Evolutionary conservation across 2,329 filamentous ascomycete species (phyloP), one percentile per base, ranked within the genome.

Genomic region (Fusarium acutatum): DNA sequence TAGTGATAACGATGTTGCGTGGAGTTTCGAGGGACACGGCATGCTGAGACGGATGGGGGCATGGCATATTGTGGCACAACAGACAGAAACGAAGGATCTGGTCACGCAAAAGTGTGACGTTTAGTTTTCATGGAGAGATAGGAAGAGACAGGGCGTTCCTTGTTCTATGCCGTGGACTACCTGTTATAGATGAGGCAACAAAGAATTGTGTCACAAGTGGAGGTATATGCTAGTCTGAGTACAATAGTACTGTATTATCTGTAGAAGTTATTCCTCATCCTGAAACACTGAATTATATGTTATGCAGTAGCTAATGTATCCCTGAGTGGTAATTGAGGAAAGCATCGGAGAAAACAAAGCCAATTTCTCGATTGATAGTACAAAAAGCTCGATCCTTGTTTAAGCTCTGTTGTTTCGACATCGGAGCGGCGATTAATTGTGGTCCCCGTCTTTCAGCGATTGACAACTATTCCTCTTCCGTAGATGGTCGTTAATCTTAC

Each of bases 141-240:
- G 50, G 38, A 20, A 35, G 54, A 67, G 38, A 69, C 59, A 64
- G 50, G 49, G 40, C 43, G 53, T 71, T 69, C 57, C 53, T 73
- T 72, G 71, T 60, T 71, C 57, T 71, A 37, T 47, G 62, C 50
- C 58, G 58, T 73, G 58, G 54, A 49, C 46, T 49, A 49, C 30
- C 32, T 35, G n/a, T 34, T 34, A 24, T 62, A 74, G 67, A 73
- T 73, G 54, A 67, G 60, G 68, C 56, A 64, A 60, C 38, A 58
- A 46, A 40, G 44, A 43, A 53, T 40, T 53, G 57, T 71, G 67
- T 43, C 35, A 67, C 57, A 35, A 28, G 37, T 38, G 37, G 50
- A 32, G 34, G 34, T 18, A 37, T 28, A 46, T 50, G 47, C 34
- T n/a, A n/a, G 41, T 35, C 24, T 26, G 8, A 11, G 26, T 34